Evolutionary conservation across 805 yeast species (phyloP).

Genomic region (Pichia nanzhaoensis): DNA sequence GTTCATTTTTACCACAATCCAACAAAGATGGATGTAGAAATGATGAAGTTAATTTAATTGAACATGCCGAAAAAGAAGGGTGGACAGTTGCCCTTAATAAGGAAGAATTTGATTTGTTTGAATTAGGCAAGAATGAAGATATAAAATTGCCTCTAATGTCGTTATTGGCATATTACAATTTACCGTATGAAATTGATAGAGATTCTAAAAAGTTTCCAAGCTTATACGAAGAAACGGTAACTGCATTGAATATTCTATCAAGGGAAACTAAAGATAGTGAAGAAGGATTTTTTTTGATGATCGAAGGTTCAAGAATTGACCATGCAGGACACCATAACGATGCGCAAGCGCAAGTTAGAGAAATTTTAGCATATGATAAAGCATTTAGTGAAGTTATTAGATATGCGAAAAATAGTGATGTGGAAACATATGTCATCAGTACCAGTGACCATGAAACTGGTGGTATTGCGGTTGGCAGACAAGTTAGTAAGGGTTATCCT

Average conservation of each 20-base stretch:
- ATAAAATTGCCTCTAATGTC: conserved; percentile 74
- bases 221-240: conserved; percentile 66
- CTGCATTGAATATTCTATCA: conserved; percentile 64
- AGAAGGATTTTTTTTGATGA: conserved; percentile 75
- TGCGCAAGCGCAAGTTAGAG: conserved; percentile 90
- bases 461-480: conserved; percentile 84
- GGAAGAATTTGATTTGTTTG: conserved; percentile 48
- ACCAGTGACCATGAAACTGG: conserved; percentile 97
- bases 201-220: conserved; percentile 58
- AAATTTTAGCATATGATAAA: conserved; percentile 79
- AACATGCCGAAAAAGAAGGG: conserved; percentile 53
- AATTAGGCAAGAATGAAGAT: conserved; percentile 44
- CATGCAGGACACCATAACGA: conserved; percentile 94
- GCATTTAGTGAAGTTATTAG: conserved; percentile 71
- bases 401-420: conserved; percentile 59
- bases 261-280: conserved; percentile 67
- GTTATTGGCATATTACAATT: conserved; percentile 65
- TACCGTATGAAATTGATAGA: conserved; percentile 82
- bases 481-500: conserved; percentile 61
- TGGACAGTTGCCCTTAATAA: conserved; percentile 61
- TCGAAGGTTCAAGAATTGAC: conserved; percentile 92
- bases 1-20: conserved; percentile 60
- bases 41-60: conserved; percentile 63
- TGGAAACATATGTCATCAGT: conserved; percentile 71
- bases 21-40: conserved; percentile 57